Evolutionary conservation across 2,329 filamentous ascomycete genomes (phyloP).

Genomic region (Aspergillus costaricaensis): DNA sequence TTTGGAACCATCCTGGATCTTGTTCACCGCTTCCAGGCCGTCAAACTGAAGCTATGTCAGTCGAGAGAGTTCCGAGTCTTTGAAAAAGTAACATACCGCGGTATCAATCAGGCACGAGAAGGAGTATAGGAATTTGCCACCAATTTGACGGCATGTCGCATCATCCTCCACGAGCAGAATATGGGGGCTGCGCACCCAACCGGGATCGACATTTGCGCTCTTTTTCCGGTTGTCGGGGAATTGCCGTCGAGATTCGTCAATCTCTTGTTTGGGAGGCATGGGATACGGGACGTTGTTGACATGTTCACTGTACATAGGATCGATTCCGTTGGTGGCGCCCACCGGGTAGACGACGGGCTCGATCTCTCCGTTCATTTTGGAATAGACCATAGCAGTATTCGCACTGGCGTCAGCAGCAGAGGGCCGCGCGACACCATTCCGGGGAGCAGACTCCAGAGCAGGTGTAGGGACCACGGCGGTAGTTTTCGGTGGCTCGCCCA

Average conservation of each 20-base stretch:
- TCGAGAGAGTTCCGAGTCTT: background rate
- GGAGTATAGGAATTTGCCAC: conserved; percentile 66
- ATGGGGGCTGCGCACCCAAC: conserved; percentile 69
- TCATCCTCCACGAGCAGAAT: conserved; percentile 89
- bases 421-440: conserved; percentile 47
- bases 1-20: conserved; percentile 68
- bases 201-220: conserved; percentile 61
- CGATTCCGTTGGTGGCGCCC: conserved; percentile 86
- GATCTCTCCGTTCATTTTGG: conserved; percentile 57
- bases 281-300: conserved; percentile 92
- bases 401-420: conserved; percentile 48
- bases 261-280: conserved; percentile 64
- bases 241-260: conserved; percentile 54
- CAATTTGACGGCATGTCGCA: conserved; percentile 66
- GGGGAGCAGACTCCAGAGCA: conserved; percentile 54
- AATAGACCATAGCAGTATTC: conserved; percentile 53
- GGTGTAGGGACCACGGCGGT: conserved; percentile 60
- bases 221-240: conserved; percentile 60
- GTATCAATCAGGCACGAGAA: conserved; percentile 66
- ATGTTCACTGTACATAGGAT: conserved; percentile 91
- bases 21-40: conserved; percentile 87
- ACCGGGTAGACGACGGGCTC: conserved; percentile 85
- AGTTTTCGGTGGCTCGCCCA: conserved; percentile 61
- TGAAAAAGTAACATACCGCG: conserved; percentile 52
- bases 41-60: conserved; percentile 62